phyloP scores from a whole-genome alignment of 2,329 filamentous ascomycete genomes.

The Talaromyces albobiverticillius region DNA sequence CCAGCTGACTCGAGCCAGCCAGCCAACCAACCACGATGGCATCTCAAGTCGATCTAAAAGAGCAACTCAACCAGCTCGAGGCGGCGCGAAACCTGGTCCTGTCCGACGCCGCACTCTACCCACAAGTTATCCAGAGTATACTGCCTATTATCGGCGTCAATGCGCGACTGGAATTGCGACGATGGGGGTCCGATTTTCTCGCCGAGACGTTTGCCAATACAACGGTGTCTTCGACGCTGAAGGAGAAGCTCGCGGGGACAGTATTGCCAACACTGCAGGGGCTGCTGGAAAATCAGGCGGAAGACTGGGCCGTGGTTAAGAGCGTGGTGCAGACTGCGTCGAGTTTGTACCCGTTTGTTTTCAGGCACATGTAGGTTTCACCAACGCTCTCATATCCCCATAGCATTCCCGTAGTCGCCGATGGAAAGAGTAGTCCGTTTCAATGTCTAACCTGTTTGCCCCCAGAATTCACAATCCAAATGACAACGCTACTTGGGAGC shows the following conservation, averaged over 20 bases:
- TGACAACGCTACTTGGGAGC: conserved; percentile 79
- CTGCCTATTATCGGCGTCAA: conserved; percentile 82
- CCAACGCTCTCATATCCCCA: conserved; percentile 16
- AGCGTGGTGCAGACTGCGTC: conserved; percentile 84
- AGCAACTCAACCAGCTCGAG: conserved; percentile 84
- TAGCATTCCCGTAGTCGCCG: background rate
- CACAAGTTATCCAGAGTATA: conserved; percentile 86
- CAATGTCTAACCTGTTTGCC: conserved; percentile 26
- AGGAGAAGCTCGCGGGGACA: conserved; percentile 72
- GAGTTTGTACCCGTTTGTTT: conserved; percentile 87
- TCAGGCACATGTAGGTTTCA: conserved; percentile 86
- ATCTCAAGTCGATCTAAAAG: conserved; percentile 58
- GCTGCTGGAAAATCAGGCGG: conserved; percentile 67
- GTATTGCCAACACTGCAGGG: conserved; percentile 74
- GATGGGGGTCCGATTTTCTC: conserved; percentile 96
- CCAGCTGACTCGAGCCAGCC: background rate
- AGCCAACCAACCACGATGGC: conserved; percentile 49
- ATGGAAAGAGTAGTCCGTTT: background rate
- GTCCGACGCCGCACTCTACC: conserved; percentile 81
- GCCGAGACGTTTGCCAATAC: conserved; percentile 95
- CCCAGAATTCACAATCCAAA: conserved; percentile 79
- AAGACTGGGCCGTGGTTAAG: conserved; percentile 78
- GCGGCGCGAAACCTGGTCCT: conserved; percentile 87
- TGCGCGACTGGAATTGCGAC: conserved; percentile 73
- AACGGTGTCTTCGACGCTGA: conserved; percentile 71